Evolutionary conservation across 768 basidiomycete species (phyloP), one percentile per base, ranked within the genome.

Genomic region (Psilocybe tampanensis): DNA sequence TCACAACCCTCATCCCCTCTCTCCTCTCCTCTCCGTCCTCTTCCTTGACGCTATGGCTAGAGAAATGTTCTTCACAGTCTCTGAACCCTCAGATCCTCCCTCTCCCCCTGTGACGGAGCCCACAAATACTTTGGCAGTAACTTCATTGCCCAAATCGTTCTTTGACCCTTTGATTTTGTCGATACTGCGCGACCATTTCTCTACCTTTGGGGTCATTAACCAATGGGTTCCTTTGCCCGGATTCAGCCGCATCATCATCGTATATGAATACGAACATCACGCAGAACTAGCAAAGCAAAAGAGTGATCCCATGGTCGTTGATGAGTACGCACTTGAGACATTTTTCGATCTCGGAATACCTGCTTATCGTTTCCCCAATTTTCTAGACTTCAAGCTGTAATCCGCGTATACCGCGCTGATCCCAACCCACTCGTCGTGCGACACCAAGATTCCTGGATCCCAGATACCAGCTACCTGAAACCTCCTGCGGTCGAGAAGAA

Each of bases 401-500:
- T 90, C 44, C 81, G 90, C 6, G 89, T 89, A 8, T 93, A 85
- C 66, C 83, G 92, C 17, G 90, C 85, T 7, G 88, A 90, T 62
- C 82, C 84, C 17, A 90, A 86, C 56, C 85, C 88, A 2, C 71
- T 92, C 47, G 74, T 80, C 52, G 71, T 71, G 2, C 64, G 60
- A 21, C 68, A 68, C 22, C 66, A 68, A 15, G 65, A 54, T 49
- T 68, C 64, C 11, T 66, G 64, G 59, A 64, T 79, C n/a, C 76
- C 78, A 19, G 74, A 71, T 36, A 72, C 67, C n/a, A 75, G 80
- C 63, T 85, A 87, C 65, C 82, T 95, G 33, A 83, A 80, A 41
- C 94, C 95, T 0, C 96, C 96, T 0, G 74, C 81, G 0, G 63
- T 87, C 36, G 90, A 95, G 64, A 94, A 94, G 74, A 98, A 98